These are phyloP conservation scores for Aaosphaeria pasadenensis DNA, from an alignment of 2,329 filamentous ascomycete species.

Conservation along the genomic window DNA sequence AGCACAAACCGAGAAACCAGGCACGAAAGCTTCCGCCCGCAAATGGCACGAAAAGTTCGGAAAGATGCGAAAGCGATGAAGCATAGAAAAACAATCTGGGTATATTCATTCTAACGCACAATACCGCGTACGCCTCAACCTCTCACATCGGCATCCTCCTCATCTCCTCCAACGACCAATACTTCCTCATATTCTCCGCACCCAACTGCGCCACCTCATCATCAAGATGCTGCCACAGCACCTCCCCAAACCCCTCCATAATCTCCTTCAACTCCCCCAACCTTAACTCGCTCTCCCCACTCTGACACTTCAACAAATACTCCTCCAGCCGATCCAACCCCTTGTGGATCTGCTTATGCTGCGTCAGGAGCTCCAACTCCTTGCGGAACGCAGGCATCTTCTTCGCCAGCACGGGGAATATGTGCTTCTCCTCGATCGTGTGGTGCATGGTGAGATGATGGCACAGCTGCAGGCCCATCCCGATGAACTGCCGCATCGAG, in stretches of 20 bases:
- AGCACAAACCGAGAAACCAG: slow-evolving; percentile 8
- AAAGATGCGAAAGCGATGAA: slow-evolving; percentile 28
- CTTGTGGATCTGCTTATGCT: slow-evolving; percentile 76
- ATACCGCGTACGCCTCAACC: too few species aligned
- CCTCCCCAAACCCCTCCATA: slow-evolving; percentile 74
- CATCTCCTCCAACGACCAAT: slow-evolving; percentile 78
- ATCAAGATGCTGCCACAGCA: slow-evolving; percentile 80
- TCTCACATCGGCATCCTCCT: slow-evolving; percentile 62
- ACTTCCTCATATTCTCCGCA: slow-evolving; percentile 83
- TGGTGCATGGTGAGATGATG: slow-evolving; percentile 74
- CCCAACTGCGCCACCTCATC: slow-evolving; percentile 76
- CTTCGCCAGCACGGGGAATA: slow-evolving; percentile 74
- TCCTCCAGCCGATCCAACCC: slow-evolving; percentile 67
- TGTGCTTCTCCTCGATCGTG: slow-evolving; percentile 75
- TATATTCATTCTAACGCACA: not conserved
- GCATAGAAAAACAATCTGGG: not conserved
- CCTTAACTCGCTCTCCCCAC: slow-evolving; percentile 60
- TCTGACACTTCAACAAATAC: slow-evolving; percentile 62
- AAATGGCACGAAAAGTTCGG: slow-evolving; percentile 42
- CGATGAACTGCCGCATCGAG: slow-evolving; percentile 67
- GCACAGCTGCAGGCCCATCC: slow-evolving; percentile 66
- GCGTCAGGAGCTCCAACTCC: slow-evolving; percentile 64
- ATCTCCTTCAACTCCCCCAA: slow-evolving; percentile 61
- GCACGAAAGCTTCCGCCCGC: slow-evolving; percentile 22
- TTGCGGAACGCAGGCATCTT: slow-evolving; percentile 75